These are phyloP conservation scores for Epichloe gansuensis DNA, from an alignment of 2,329 filamentous ascomycete species.

Conservation along the genomic window DNA sequence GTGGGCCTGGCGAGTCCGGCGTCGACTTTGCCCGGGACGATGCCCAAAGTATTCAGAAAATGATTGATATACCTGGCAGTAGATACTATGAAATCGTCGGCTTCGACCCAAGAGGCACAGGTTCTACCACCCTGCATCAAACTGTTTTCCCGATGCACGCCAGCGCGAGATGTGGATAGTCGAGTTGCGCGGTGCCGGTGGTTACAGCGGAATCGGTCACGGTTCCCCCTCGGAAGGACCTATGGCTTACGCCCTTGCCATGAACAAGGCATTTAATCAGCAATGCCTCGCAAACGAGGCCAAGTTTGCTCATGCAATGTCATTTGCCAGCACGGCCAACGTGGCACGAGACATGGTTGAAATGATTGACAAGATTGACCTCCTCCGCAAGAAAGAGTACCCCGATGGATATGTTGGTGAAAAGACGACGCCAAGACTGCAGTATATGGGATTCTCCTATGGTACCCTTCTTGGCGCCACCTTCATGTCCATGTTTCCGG, in stretches of 20 bases:
- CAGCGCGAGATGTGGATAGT: constrained; percentile 17
- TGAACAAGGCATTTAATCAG: constrained; percentile 13
- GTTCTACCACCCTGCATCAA: constrained; percentile 20
- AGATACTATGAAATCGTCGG: constrained; percentile 28
- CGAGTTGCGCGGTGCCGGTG: constrained; percentile 16
- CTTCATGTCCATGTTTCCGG: constrained; percentile 22
- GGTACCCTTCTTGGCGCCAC: constrained; percentile 20
- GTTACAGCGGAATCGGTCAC: constrained; percentile 9
- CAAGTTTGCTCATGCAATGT: constrained; percentile 11
- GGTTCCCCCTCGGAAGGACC: not conserved
- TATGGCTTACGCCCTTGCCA: constrained; percentile 13
- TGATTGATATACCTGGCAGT: constrained; percentile 13
- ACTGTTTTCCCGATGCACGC: constrained; percentile 23
- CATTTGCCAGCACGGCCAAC: constrained; percentile 23
- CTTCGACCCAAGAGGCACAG: constrained; percentile 31
- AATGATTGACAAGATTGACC: constrained; percentile 26
- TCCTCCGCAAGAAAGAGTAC: constrained; percentile 12
- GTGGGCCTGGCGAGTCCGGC: constrained; percentile 31
- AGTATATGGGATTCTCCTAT: constrained; percentile 39
- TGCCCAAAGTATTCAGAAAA: not conserved
- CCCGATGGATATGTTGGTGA: not conserved
- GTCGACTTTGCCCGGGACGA: constrained; percentile 12
- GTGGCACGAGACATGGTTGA: constrained; percentile 30
- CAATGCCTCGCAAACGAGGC: constrained; percentile 15
- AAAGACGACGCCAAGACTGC: constrained; percentile 15